phyloP scores from a whole-genome alignment of 768 basidiomycete species.

The Collybiopsis luxurians region DNA sequence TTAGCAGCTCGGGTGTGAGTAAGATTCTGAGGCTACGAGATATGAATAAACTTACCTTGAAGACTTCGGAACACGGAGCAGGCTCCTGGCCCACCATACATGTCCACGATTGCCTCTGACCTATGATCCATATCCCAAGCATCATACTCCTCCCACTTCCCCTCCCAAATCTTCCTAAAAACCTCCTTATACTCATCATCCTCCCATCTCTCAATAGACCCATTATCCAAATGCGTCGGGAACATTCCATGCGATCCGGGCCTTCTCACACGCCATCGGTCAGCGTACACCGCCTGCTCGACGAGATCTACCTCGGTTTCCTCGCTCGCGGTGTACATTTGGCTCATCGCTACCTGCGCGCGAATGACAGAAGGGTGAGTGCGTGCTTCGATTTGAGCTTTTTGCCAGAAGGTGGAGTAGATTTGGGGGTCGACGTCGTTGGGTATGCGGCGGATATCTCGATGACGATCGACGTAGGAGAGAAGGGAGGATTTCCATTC shows the following conservation, averaged over 20 bases:
- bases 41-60: neutral
- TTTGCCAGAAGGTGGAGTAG: constrained; percentile 1
- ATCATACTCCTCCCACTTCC: constrained; percentile 1
- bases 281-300: neutral
- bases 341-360: neutral
- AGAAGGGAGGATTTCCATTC: neutral
- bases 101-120: neutral
- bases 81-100: neutral
- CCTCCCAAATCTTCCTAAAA: neutral
- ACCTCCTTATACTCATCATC: neutral
- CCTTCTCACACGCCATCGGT: neutral
- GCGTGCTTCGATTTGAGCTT: neutral
- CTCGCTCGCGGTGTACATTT: neutral
- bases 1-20: neutral
- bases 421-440: neutral
- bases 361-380: neutral
- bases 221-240: neutral
- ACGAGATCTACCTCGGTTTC: neutral
- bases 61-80: neutral
- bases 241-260: neutral
- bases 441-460: neutral
- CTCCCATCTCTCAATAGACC: constrained; percentile 1
- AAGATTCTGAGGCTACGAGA: neutral
- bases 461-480: neutral
- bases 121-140: constrained; percentile 4